phyloP scores from a whole-genome alignment of 305 asterid genomes.

The Solanum hybrid region DNA sequence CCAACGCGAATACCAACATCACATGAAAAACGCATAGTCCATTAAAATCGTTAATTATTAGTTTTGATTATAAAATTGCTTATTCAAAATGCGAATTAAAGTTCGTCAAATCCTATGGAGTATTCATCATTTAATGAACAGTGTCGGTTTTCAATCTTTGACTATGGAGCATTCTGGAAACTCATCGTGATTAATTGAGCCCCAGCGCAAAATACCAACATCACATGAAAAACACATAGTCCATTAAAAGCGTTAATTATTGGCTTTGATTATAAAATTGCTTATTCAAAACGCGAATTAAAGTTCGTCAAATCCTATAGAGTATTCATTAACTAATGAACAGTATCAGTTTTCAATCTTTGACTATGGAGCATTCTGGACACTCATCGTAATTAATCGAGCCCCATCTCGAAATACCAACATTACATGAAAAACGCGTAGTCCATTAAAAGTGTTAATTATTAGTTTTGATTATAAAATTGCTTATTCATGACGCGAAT shows the following conservation, averaged over 20 bases:
- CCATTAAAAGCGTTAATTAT: neutral
- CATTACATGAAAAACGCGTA: neutral
- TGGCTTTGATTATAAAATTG: neutral
- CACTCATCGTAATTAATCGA: neutral
- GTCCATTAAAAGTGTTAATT: neutral
- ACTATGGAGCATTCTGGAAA: neutral
- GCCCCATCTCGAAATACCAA: neutral
- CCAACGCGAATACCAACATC: neutral
- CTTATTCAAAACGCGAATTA: neutral
- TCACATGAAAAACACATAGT: neutral
- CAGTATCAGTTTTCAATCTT: too few relatives aligned
- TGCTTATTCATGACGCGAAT: neutral
- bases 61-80: too few relatives aligned
- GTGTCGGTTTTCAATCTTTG: neutral
- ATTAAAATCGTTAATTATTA: neutral
- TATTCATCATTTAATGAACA: neutral
- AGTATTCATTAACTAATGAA: neutral
- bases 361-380: neutral
- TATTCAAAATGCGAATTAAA: too few relatives aligned
- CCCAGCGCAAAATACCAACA: neutral
- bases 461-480: too few relatives aligned
- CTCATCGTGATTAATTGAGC: neutral
- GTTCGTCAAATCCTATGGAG: neutral
- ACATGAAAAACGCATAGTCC: neutral
- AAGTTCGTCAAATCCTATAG: neutral